Evolutionary conservation across 257 asterid genomes (phyloP).

Genomic region (Capsicum chinense): DNA sequence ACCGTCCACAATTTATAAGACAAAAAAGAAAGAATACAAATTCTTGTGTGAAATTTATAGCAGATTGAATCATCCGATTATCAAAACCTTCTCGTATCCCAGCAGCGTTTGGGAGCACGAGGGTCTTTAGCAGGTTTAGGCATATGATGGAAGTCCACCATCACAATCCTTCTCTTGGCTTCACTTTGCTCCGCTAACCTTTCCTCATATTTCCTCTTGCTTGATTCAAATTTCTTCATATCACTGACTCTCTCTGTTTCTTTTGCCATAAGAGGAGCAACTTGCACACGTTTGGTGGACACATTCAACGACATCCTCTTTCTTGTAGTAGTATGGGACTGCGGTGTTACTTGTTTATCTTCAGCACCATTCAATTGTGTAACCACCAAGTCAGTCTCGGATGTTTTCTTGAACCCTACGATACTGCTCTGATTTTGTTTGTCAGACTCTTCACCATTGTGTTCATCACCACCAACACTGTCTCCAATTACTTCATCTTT

Average conservation of each 20-base stretch:
- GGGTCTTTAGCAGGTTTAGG: background rate
- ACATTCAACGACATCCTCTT: background rate
- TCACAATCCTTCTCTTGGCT: background rate
- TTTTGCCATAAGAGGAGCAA: background rate
- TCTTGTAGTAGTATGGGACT: background rate
- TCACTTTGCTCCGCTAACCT: background rate
- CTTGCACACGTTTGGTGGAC: background rate
- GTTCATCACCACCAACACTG: background rate
- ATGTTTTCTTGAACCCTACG: background rate
- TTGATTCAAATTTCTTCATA: background rate
- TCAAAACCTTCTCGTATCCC: background rate
- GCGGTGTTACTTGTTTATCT: too few relatives aligned
- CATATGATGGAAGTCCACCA: background rate
- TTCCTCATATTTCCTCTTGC: background rate
- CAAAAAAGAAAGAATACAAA: background rate
- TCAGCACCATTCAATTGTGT: too few relatives aligned
- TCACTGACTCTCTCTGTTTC: background rate
- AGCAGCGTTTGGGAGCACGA: background rate
- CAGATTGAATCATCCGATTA: background rate
- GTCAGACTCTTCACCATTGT: too few relatives aligned
- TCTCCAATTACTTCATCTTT: background rate
- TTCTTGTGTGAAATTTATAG: background rate
- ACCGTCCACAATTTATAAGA: background rate
- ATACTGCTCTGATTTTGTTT: too few relatives aligned
- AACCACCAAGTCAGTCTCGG: too few relatives aligned